These are phyloP conservation scores for Cicer judaicum DNA, from an alignment of 306 rosid genomes.

Conservation along the genomic window DNA sequence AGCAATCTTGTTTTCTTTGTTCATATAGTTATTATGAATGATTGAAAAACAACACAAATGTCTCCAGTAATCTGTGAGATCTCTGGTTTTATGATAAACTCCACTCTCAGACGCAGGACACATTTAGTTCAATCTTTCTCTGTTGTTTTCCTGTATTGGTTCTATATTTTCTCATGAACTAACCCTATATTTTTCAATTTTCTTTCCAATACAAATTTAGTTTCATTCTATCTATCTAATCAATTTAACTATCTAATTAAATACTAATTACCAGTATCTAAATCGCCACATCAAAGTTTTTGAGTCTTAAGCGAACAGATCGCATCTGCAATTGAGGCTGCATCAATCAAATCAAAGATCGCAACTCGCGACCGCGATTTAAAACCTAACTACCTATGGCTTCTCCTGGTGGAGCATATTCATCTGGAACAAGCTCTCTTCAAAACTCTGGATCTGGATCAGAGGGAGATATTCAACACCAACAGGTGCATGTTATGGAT, in stretches of 20 bases:
- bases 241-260: slow-evolving; percentile 5
- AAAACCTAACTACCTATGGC: slow-evolving; percentile 26
- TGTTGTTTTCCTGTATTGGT: slow-evolving; percentile 95
- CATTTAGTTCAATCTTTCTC: slow-evolving; percentile 93
- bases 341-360: not conserved
- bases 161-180: slow-evolving; percentile 73
- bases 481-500: slow-evolving; percentile 41
- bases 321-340: not conserved
- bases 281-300: not conserved
- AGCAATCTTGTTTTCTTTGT: not conserved
- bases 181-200: not conserved
- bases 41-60: slow-evolving; percentile 52
- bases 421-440: slow-evolving; percentile 47
- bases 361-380: not conserved
- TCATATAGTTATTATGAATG: slow-evolving; percentile 48
- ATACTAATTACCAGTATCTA: not conserved
- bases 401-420: slow-evolving; percentile 59
- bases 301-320: too few species aligned
- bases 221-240: not conserved
- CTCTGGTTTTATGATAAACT: slow-evolving; percentile 57
- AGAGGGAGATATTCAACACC: slow-evolving; percentile 49
- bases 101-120: slow-evolving; percentile 72
- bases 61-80: slow-evolving; percentile 73
- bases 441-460: slow-evolving; percentile 64
- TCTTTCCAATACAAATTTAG: not conserved